Evolutionary conservation across 2,329 filamentous ascomycete genomes (phyloP).

Genomic region (Aspergillus amoenus): DNA sequence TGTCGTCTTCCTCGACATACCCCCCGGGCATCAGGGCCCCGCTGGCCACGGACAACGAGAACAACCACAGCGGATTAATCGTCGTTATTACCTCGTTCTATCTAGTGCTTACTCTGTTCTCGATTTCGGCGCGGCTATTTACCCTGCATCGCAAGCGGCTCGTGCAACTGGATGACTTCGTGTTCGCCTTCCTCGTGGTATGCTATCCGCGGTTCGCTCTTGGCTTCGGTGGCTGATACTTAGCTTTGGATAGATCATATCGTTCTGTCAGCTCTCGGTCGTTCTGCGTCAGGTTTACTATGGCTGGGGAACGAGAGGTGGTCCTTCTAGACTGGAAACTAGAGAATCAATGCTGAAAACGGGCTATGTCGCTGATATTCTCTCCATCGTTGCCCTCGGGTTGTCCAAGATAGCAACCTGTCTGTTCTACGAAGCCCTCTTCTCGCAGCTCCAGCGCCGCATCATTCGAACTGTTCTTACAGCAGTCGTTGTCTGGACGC

Average conservation of each 20-base stretch:
- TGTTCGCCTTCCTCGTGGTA: constrained; percentile 33
- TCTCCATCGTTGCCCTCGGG: constrained; percentile 42
- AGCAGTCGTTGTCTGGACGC: constrained; percentile 29
- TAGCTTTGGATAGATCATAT: constrained; percentile 27
- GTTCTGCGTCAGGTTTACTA: constrained; percentile 38
- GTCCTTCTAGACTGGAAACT: constrained; percentile 20
- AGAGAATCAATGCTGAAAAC: constrained; percentile 35
- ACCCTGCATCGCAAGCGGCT: constrained; percentile 34
- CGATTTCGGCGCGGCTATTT: constrained; percentile 41
- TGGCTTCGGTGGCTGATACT: neutral
- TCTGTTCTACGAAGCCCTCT: constrained; percentile 22
- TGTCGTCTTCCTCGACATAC: constrained; percentile 7
- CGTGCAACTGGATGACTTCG: constrained; percentile 36
- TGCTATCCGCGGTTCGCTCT: neutral
- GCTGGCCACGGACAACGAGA: constrained; percentile 34
- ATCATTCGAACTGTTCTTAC: constrained; percentile 26
- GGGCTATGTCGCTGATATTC: constrained; percentile 40
- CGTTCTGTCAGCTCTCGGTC: constrained; percentile 37
- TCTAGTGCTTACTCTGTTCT: constrained; percentile 40
- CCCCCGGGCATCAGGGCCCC: constrained; percentile 30
- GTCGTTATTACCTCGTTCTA: constrained; percentile 40
- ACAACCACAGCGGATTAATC: constrained; percentile 43
- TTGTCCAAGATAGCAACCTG: constrained; percentile 41
- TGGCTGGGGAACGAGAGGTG: constrained; percentile 40
- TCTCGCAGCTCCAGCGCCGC: constrained; percentile 12